Evolutionary conservation across 2,329 filamentous ascomycete species (phyloP).

Genomic region (Fusarium sp.): DNA sequence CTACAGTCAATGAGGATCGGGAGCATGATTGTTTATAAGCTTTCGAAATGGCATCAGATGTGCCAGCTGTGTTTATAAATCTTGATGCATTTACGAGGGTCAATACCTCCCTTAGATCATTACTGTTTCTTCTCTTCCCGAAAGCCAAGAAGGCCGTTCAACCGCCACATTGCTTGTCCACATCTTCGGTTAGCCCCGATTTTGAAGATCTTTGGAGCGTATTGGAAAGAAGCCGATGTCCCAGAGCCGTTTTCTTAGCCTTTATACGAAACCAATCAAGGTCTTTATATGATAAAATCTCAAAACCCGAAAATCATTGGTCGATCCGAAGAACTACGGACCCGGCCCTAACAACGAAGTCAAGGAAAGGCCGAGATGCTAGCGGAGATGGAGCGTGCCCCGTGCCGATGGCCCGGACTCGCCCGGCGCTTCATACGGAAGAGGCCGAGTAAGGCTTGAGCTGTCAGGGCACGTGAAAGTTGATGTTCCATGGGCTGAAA

Average conservation of each 20-base stretch:
- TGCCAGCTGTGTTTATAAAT: background rate
- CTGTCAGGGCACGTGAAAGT: constrained; percentile 4
- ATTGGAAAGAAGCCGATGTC: background rate
- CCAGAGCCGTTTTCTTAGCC: background rate
- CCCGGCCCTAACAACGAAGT: constrained; percentile 6
- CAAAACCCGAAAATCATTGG: background rate
- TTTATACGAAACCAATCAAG: background rate
- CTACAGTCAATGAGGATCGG: background rate
- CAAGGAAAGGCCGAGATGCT: constrained; percentile 3
- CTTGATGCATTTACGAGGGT: background rate
- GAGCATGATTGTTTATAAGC: background rate
- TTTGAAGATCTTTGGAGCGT: background rate
- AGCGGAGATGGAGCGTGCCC: background rate
- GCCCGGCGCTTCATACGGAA: constrained; percentile 7
- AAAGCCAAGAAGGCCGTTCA: background rate
- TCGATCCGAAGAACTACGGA: background rate
- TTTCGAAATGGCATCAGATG: background rate
- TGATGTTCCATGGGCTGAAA: background rate
- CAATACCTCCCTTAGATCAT: background rate
- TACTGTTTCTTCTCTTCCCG: background rate
- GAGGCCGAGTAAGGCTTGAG: background rate
- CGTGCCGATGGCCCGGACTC: constrained; percentile 25
- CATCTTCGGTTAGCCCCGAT: background rate
- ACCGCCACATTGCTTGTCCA: background rate
- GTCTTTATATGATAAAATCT: background rate